Base-by-base conservation (phyloP, 345 rosid species). In the Eutrema heterophyllum region DNA sequence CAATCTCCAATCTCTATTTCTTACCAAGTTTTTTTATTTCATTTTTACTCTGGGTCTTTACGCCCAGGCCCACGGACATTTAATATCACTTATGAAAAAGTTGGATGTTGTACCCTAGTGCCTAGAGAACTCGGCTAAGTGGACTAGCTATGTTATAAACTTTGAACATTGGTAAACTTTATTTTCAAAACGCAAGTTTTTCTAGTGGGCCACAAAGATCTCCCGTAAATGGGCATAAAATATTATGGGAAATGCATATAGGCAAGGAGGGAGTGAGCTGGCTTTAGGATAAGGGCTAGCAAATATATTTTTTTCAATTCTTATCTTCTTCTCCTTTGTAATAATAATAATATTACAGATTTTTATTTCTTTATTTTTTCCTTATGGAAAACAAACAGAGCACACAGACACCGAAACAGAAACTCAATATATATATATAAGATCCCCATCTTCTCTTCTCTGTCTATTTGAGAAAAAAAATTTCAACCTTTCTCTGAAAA, bases 391-490 rank as follows among this genome's bases (percentile, higher is more conserved):
- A 7, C 51, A 65, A 27, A 30, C 21, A 55, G 2, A 45, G 58
- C 59, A 48, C 59, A 73, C 39, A 43, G 64, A 56, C 59, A 65
- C 39, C 21, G 67, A 66, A 66, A 66, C 67, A 8, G 24, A 60
- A 61, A 71, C 64, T 72, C 41, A 66, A 10, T 38, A 48, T 40
- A 43, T 52, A 55, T 43, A 63, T 13, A 18, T 33, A 50, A 13
- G 41, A 73, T 59, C 48, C 3, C 2, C 46, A 67, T 18, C 33
- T 14, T 67, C 62, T 39, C 51, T 56, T 55, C 66, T 57, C 18
- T 66, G 4, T 16, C 16, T 21, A 7, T 27, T 38, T 71, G 9
- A 69, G 14, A 57, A 32, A 69, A 26, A 36, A 21, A 21, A 16
- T 24, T 6, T 7, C 14, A 32, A 2, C 32, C 29, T 36, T 27